Conservation (phyloP, 192 early-diverging fungal genomes). For the Diversispora eburnea region DNA sequence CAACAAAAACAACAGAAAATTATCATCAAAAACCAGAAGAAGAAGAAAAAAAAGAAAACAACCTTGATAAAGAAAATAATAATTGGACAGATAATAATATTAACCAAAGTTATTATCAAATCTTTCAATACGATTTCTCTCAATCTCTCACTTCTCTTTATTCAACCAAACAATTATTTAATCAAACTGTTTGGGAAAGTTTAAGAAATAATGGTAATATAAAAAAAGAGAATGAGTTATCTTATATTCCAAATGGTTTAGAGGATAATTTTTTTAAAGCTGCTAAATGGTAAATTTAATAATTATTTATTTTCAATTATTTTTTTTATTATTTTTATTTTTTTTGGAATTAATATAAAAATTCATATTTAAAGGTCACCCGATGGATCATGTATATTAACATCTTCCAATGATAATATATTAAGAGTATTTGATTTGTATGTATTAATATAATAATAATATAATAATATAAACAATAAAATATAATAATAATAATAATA, state of each 20-base stretch:
- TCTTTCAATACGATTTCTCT: conserved; percentile 21
- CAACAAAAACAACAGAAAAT: no score
- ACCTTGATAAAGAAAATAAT: no score
- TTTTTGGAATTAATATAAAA: background rate
- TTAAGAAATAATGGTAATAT: background rate
- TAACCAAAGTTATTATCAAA: background rate
- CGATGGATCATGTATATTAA: conserved; percentile 60
- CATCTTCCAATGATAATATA: conserved; percentile 60
- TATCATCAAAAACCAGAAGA: no score
- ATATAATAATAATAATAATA: no score
- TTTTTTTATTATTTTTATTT: background rate
- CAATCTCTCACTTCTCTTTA: background rate
- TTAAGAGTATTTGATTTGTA: conserved; percentile 56
- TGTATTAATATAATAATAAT: background rate
- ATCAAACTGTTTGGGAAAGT: conserved; percentile 7
- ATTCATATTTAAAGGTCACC: conserved; percentile 53
- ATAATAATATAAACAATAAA: background rate
- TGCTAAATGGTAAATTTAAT: conserved; percentile 50
- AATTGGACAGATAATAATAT: no score
- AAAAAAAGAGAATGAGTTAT: conserved; percentile 23
- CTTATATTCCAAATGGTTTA: conserved; percentile 33
- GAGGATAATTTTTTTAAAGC: conserved; percentile 61
- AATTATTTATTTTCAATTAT: background rate
- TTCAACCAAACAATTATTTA: conserved; percentile 20
- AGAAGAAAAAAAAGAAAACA: no score